Evolutionary conservation across 140 eudicot genomes (phyloP), one percentile per base, ranked within the genome.

Genomic region (Cichorium intybus): DNA sequence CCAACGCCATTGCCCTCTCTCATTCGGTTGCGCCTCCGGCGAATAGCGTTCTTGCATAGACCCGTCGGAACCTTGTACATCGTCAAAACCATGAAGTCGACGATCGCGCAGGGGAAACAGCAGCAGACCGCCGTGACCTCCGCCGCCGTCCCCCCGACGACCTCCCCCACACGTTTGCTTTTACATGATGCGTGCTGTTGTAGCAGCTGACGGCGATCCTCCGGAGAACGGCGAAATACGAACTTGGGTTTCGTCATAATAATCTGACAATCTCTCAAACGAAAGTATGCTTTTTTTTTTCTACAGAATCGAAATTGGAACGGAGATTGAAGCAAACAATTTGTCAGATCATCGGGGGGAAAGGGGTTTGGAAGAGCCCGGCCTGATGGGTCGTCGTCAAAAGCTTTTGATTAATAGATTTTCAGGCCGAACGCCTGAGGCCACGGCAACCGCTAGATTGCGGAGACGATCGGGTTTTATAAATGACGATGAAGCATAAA

Each of bases 21-120:
- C 67, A 28, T 15, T 8, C 33, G 56, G 7, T 17, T 39, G 9
- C 72, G 50, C 17, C 24, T 29, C 34, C 62, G 33, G 15, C 75
- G 54, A 48, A 26, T 60, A 1, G 59, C 79, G 8, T 75, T 75
- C 59, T 24, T 15, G 35, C 37, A 68, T 11, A 75, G 4, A 8
- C 80, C 80, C 24, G 51, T 23, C 24, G 80, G 80, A 10, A 75
- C 75, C 60, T 60, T 75, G 39, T 75, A 75, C 80, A 75, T 75
- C 1, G 75, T 75, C 50, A 75, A 41, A 6, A 75, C 64, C 65
- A 48, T 22, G 27, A 75, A 67, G 7, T 68, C 75, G 9, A 68
- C 70, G 15, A 52, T 12, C 24, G 75, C 35, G 7, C 27, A 37
- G 2, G 80, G 80, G 55, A 75, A 39, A 51, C 80, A 75, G 24